These are phyloP conservation scores for Mycosphaerella arachidis DNA, from an alignment of 2,329 filamentous ascomycete species.

Conservation along the genomic window DNA sequence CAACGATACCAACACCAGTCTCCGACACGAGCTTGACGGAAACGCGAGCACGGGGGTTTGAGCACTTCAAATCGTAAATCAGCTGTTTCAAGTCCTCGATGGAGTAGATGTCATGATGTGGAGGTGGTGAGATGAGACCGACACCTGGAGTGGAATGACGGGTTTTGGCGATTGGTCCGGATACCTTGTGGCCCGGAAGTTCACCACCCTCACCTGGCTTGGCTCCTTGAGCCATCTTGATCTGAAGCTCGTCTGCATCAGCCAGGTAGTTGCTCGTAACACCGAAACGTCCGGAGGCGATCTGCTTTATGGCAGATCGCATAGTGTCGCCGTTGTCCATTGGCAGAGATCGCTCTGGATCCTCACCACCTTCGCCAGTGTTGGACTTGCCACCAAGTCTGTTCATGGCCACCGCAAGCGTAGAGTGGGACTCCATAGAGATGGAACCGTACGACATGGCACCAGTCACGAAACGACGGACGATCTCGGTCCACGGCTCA, in stretches of 20 bases:
- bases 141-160: slow-evolving; percentile 95
- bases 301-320: slow-evolving; percentile 96
- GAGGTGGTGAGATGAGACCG: slow-evolving; percentile 90
- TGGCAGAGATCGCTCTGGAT: slow-evolving; percentile 80
- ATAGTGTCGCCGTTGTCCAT: slow-evolving; percentile 93
- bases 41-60: slow-evolving; percentile 83
- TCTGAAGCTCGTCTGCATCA: slow-evolving; percentile 92
- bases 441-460: slow-evolving; percentile 99
- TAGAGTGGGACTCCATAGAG: slow-evolving; percentile 97
- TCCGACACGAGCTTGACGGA: slow-evolving; percentile 98
- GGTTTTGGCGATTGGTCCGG: slow-evolving; percentile 86
- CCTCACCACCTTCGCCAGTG: slow-evolving; percentile 95
- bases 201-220: slow-evolving; percentile 98
- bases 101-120: slow-evolving; percentile 97
- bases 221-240: slow-evolving; percentile 98
- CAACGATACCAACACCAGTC: slow-evolving; percentile 94
- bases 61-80: slow-evolving; percentile 96
- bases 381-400: slow-evolving; percentile 94
- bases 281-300: slow-evolving; percentile 92
- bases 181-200: slow-evolving; percentile 93
- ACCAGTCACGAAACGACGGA: slow-evolving; percentile 91
- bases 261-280: slow-evolving; percentile 92
- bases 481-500: slow-evolving; percentile 96
- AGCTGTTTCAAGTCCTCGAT: slow-evolving; percentile 97
- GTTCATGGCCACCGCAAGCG: slow-evolving; percentile 94